Percentiles rank a stretch among this genome's conserved stretches.
These are phyloP conservation scores for Brasenia schreberi DNA, from an alignment of 164 flowering plant genomes.

Conservation along the genomic window DNA sequence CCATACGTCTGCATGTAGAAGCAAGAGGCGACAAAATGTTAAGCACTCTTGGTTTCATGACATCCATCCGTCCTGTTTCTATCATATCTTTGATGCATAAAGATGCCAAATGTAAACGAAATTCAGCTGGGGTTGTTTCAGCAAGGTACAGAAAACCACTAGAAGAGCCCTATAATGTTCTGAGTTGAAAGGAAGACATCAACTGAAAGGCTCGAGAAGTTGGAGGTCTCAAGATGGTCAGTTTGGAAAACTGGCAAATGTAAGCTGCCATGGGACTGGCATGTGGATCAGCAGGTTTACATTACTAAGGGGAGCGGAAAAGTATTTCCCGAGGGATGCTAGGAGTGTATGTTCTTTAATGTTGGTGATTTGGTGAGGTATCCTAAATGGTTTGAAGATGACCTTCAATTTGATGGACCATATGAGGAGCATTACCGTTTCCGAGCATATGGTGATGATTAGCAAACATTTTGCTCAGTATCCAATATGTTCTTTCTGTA, in stretches of 20 bases:
- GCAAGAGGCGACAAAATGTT: neutral
- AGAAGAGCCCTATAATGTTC: constrained; percentile 60
- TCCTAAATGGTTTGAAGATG: constrained; percentile 93
- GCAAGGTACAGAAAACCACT: constrained; percentile 50
- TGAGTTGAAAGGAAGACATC: constrained; percentile 55
- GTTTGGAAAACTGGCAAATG: constrained; percentile 80
- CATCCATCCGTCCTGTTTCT: neutral
- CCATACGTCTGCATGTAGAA: neutral
- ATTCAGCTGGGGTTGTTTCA: neutral
- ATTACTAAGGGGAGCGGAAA: constrained; percentile 77
- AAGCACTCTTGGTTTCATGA: neutral
- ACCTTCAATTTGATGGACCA: constrained; percentile 63
- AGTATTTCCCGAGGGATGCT: constrained; percentile 78
- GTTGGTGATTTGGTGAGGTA: constrained; percentile 80
- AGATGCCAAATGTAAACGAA: neutral
- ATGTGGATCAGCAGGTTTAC: constrained; percentile 75
- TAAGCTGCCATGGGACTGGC: constrained; percentile 83
- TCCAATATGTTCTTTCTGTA: no score
- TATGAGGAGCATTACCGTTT: constrained; percentile 75
- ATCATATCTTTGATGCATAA: neutral
- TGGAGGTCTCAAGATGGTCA: constrained; percentile 65
- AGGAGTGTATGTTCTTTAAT: constrained; percentile 41
- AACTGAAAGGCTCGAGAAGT: constrained; percentile 39
- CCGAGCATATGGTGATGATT: constrained; percentile 70
- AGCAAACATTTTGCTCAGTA: neutral